These are phyloP conservation scores for Lasiosphaeria hispida DNA, from an alignment of 495 filamentous ascomycete species.

Conservation along the genomic window DNA sequence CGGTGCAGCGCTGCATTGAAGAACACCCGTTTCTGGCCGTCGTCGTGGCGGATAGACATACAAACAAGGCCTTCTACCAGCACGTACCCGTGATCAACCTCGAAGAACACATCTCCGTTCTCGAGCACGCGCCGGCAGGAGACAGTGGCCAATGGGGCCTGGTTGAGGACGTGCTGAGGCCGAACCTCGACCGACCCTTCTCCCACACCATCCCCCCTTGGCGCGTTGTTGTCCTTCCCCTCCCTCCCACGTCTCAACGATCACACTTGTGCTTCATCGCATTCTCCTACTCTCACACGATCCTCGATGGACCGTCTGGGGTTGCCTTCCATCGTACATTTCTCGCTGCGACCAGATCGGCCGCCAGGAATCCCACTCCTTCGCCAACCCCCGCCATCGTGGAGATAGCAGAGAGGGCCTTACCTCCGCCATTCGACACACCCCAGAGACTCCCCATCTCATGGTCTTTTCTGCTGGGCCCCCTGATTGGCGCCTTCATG, in stretches of 20 bases:
- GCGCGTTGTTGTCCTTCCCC: constrained; percentile 15
- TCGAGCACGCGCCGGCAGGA: neutral
- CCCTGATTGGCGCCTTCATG: constrained; percentile 9
- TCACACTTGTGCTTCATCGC: constrained; percentile 5
- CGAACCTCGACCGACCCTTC: constrained; percentile 10
- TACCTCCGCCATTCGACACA: constrained; percentile 16
- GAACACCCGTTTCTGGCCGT: constrained; percentile 16
- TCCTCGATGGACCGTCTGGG: constrained; percentile 17
- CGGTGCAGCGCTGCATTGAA: constrained; percentile 12
- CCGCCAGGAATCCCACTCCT: neutral
- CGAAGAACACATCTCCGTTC: constrained; percentile 10
- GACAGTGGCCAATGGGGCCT: neutral
- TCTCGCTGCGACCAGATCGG: neutral
- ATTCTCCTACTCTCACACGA: constrained; percentile 15
- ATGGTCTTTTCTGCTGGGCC: constrained; percentile 16
- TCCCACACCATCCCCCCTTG: constrained; percentile 13
- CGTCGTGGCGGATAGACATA: constrained; percentile 16
- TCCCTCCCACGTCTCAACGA: neutral
- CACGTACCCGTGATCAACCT: constrained; percentile 14
- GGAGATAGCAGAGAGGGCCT: neutral
- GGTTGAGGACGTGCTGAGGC: constrained; percentile 1
- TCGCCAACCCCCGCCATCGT: neutral
- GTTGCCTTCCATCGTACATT: constrained; percentile 17
- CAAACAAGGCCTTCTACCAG: constrained; percentile 19
- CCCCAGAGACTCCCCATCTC: constrained; percentile 14